A percentile compares a stretch with the other conserved stretches of the same genome.
phyloP scores from a whole-genome alignment of 78 protist genomes.

The Dictyostelium purpureum region DNA sequence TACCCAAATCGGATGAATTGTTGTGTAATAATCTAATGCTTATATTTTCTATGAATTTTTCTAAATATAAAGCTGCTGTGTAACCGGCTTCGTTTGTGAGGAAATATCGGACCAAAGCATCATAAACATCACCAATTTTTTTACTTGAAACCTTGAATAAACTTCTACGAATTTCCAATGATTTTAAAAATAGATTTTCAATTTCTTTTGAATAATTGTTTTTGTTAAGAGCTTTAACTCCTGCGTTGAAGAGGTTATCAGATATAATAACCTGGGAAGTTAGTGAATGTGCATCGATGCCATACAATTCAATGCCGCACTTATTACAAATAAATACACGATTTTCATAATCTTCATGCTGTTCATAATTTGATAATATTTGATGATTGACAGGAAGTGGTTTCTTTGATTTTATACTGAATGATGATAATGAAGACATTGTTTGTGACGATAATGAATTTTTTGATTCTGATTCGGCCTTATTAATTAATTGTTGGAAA shows the following conservation, averaged over 20 bases:
- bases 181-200: neutral
- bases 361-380: neutral
- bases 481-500: neutral
- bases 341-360: constrained; percentile 30
- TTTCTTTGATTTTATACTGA: neutral
- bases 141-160: neutral
- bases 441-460: neutral
- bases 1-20: constrained; percentile 21
- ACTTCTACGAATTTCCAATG: constrained; percentile 22
- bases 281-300: neutral
- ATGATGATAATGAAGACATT: neutral
- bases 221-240: neutral
- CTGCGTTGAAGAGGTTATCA: neutral
- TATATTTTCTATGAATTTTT: neutral
- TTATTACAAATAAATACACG: constrained; percentile 33
- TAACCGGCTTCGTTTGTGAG: constrained; percentile 3
- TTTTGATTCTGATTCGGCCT: neutral
- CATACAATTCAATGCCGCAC: constrained; percentile 7
- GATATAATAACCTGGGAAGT: constrained; percentile 9
- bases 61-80: constrained; percentile 1
- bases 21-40: constrained; percentile 15
- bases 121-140: constrained; percentile 63
- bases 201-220: neutral
- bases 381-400: neutral
- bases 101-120: constrained; percentile 14